Conservation (phyloP, 1,284 basidiomycete species). For the Cutaneotrichosporon mucoides region DNA sequence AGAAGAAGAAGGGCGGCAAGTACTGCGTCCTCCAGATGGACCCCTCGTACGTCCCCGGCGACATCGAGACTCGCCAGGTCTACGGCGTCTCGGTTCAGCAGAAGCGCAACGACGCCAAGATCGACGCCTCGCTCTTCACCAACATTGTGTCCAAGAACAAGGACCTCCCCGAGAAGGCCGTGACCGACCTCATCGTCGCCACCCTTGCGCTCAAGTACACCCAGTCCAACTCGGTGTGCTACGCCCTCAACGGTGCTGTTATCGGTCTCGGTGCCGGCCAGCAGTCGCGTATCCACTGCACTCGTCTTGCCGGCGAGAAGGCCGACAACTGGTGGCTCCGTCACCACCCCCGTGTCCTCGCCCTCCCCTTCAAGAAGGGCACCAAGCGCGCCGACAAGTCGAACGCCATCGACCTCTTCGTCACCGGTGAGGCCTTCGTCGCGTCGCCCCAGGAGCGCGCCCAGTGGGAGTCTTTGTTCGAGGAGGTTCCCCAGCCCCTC, state of each 20-base stretch:
- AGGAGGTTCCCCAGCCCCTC: constrained; percentile 65
- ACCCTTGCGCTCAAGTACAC: constrained; percentile 98
- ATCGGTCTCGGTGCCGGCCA: constrained; percentile 97
- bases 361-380: constrained; percentile 82
- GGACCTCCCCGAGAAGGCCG: constrained; percentile 66
- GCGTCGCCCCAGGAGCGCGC: constrained; percentile 75
- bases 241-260: constrained; percentile 87
- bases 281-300: constrained; percentile 99
- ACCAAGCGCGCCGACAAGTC: constrained; percentile 94
- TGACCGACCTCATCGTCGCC: constrained; percentile 86
- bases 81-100: constrained; percentile 92
- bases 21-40: constrained; percentile 97
- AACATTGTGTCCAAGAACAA: constrained; percentile 88
- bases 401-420: constrained; percentile 96
- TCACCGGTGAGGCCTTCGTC: constrained; percentile 75
- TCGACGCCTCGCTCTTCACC: constrained; percentile 73
- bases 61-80: constrained; percentile 88
- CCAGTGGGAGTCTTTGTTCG: constrained; percentile 90
- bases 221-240: constrained; percentile 97
- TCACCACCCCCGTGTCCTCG: constrained; percentile 79
- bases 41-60: constrained; percentile 67
- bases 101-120: constrained; percentile 84
- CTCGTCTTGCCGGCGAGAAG: constrained; percentile 92
- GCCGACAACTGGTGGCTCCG: constrained; percentile 99
- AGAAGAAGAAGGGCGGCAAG: constrained; percentile 97